Conservation (phyloP, 1,284 basidiomycete genomes). For the Takashimella koratensis region DNA sequence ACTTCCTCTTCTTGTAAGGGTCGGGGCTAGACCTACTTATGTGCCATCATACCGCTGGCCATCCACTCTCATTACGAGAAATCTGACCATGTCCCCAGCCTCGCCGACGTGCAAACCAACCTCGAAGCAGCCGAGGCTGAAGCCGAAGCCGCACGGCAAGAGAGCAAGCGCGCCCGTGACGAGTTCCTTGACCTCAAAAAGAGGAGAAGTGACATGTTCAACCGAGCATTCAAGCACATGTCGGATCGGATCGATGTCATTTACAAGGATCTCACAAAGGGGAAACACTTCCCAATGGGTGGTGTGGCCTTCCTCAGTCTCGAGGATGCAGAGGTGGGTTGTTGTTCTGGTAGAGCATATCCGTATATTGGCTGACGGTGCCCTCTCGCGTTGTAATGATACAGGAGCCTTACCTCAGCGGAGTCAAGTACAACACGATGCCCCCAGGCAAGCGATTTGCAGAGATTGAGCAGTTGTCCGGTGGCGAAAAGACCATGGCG, state of each 20-base stretch:
- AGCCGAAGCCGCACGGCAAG: constrained; percentile 60
- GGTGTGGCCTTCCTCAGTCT: constrained; percentile 94
- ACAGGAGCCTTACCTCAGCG: constrained; percentile 90
- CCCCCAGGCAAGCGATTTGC: constrained; percentile 98
- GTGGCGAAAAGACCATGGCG: constrained; percentile 98
- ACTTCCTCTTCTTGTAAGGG: too few relatives aligned
- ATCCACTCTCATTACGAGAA: too few relatives aligned
- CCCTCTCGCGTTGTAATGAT: neutral
- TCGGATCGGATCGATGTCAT: constrained; percentile 89
- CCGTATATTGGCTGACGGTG: neutral
- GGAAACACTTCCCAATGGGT: constrained; percentile 63
- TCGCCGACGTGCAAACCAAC: constrained; percentile 83
- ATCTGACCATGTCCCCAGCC: constrained; percentile 49
- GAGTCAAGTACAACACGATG: constrained; percentile 98
- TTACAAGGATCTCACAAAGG: constrained; percentile 97
- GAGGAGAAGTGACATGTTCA: constrained; percentile 84
- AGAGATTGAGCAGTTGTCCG: constrained; percentile 97
- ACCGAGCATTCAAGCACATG: constrained; percentile 94
- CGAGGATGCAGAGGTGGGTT: constrained; percentile 83
- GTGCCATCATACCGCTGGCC: too few relatives aligned
- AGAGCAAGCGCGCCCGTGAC: constrained; percentile 83
- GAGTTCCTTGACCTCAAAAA: constrained; percentile 85
- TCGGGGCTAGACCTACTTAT: too few relatives aligned
- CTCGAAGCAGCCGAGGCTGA: constrained; percentile 56
- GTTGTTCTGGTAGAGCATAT: neutral